phyloP scores from a whole-genome alignment of 192 early-diverging fungal genomes.

The Backusella circina region DNA sequence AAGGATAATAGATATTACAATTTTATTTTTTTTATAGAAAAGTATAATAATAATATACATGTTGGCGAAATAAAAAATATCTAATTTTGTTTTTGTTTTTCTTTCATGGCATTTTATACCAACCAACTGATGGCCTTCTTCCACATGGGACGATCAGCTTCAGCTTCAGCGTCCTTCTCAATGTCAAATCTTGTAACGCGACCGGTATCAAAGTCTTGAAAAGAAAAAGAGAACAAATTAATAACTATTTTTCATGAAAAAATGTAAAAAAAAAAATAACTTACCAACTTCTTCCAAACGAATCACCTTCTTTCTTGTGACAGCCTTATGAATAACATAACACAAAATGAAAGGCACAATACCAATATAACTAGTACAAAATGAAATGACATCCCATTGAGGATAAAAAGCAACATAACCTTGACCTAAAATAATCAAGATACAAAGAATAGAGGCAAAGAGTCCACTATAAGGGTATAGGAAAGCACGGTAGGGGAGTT shows the following conservation, averaged over 20 bases:
- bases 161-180: constrained; percentile 13
- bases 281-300: constrained; percentile 54
- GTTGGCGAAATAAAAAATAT: background rate
- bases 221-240: background rate
- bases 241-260: background rate
- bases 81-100: background rate
- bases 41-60: background rate
- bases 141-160: background rate
- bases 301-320: constrained; percentile 55
- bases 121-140: background rate
- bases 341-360: constrained; percentile 57
- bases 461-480: constrained; percentile 66
- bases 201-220: constrained; percentile 17
- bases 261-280: background rate
- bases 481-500: constrained; percentile 65
- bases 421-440: constrained; percentile 59
- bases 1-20: background rate
- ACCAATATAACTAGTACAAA: constrained; percentile 57
- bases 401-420: constrained; percentile 49
- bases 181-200: constrained; percentile 14
- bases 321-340: constrained; percentile 57
- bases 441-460: constrained; percentile 55
- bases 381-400: constrained; percentile 44
- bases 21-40: background rate
- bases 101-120: background rate